These are phyloP conservation scores for Withania somnifera DNA, from an alignment of 305 asterid species.

Conservation along the genomic window DNA sequence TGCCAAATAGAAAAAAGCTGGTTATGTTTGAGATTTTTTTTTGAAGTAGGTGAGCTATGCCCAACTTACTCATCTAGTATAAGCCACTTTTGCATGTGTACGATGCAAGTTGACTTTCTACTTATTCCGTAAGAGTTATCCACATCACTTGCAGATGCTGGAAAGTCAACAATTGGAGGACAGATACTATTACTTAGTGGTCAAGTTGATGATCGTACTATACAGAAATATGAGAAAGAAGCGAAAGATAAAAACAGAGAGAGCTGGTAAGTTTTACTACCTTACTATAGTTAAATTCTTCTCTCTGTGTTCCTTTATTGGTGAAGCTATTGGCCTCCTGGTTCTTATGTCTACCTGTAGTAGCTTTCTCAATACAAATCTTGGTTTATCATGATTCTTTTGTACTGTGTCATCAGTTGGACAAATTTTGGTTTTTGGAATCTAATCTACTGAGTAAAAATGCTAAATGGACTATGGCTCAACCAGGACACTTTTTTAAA, in stretches of 20 bases:
- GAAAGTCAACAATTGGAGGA: slow-evolving; percentile 96
- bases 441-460: not conserved
- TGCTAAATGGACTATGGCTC: not conserved
- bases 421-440: not conserved
- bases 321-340: not conserved
- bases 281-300: not conserved
- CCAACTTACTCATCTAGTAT: not conserved
- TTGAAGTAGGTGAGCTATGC: not conserved
- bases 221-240: slow-evolving; percentile 94
- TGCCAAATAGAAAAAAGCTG: not conserved
- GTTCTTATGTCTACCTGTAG: not conserved
- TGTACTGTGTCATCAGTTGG: not conserved
- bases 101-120: not conserved
- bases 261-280: slow-evolving; percentile 62
- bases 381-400: not conserved
- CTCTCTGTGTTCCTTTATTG: not conserved
- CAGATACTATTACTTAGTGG: slow-evolving; percentile 89
- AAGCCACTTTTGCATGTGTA: not conserved
- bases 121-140: not conserved
- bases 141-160: slow-evolving; percentile 64
- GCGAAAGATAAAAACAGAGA: slow-evolving; percentile 98
- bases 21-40: not conserved
- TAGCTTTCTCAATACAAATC: not conserved
- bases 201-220: slow-evolving; percentile 96
- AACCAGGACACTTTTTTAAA: not conserved